Evolutionary conservation across 441 rosid genomes (phyloP).

Genomic region (Adansonia gregorii): DNA sequence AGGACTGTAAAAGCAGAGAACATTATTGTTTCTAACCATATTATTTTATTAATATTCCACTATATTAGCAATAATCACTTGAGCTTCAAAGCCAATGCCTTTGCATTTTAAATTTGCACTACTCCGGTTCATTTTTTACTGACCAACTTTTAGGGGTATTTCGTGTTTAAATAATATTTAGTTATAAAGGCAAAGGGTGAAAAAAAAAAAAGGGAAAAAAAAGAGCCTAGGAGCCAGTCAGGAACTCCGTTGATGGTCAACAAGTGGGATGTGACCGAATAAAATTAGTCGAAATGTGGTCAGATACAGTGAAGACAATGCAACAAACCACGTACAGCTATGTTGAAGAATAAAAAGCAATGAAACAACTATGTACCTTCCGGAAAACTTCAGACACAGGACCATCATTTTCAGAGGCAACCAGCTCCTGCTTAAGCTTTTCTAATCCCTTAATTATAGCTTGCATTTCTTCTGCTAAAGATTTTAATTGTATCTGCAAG

Average conservation of each 20-base stretch:
- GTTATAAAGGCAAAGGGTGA: background rate
- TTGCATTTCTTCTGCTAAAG: slow-evolving; percentile 99
- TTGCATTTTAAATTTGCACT: slow-evolving; percentile 13
- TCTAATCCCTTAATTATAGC: slow-evolving; percentile 97
- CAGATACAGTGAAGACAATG: slow-evolving; percentile 14
- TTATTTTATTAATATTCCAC: background rate
- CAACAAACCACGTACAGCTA: slow-evolving; percentile 23
- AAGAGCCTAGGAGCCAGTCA: background rate
- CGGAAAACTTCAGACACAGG: slow-evolving; percentile 89
- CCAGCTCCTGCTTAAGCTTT: slow-evolving; percentile 85
- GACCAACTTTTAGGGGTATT: slow-evolving; percentile 6
- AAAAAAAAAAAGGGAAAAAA: background rate
- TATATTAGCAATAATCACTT: background rate
- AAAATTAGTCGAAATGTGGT: background rate
- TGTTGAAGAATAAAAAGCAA: slow-evolving; percentile 19
- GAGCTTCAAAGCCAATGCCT: background rate
- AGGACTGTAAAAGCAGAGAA: background rate
- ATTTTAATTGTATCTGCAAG: slow-evolving; percentile 91
- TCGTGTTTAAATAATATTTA: background rate
- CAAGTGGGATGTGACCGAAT: background rate
- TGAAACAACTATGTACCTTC: slow-evolving; percentile 51
- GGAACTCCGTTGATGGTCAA: background rate
- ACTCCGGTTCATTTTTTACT: background rate
- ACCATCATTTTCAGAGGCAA: slow-evolving; percentile 90
- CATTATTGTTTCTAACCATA: background rate